phyloP scores from a whole-genome alignment of 306 rosid genomes.

The Styphnolobium japonicum region DNA sequence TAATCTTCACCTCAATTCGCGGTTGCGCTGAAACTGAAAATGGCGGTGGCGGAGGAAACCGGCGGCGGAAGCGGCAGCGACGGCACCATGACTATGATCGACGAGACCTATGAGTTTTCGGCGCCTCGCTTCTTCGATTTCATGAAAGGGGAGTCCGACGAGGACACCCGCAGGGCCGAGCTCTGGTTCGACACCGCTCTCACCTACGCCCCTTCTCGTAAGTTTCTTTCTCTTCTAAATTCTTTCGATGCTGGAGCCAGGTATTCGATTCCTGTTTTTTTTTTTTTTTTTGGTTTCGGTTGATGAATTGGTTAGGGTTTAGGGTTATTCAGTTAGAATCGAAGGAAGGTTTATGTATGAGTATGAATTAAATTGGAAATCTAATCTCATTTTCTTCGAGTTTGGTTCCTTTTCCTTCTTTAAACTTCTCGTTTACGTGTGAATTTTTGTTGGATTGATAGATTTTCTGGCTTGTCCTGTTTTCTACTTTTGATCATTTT shows the following conservation, averaged over 20 bases:
- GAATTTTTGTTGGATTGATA: neutral
- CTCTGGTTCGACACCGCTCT: conserved; percentile 89
- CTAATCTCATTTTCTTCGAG: neutral
- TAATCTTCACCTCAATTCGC: neutral
- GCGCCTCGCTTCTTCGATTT: conserved; percentile 93
- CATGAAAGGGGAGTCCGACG: conserved; percentile 51
- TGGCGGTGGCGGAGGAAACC: conserved; percentile 54
- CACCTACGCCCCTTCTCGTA: conserved; percentile 91
- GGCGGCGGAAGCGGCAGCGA: neutral
- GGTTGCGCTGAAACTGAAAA: neutral
- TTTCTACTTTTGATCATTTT: neutral
- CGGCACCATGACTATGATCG: conserved; percentile 45
- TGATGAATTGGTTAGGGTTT: neutral
- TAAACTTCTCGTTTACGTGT: neutral
- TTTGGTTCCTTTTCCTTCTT: neutral
- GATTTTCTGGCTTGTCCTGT: neutral
- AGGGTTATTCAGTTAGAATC: neutral
- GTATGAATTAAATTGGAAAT: neutral
- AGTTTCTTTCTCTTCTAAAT: conserved; percentile 8
- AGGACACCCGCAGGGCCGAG: conserved; percentile 55
- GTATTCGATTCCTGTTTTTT: too few species aligned
- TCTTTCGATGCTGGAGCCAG: too few species aligned
- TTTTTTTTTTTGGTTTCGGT: too few species aligned
- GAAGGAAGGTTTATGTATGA: neutral
- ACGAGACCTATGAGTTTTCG: conserved; percentile 75